Base-by-base conservation (phyloP, 257 asterid species). In the Gardenia jasminoides region DNA sequence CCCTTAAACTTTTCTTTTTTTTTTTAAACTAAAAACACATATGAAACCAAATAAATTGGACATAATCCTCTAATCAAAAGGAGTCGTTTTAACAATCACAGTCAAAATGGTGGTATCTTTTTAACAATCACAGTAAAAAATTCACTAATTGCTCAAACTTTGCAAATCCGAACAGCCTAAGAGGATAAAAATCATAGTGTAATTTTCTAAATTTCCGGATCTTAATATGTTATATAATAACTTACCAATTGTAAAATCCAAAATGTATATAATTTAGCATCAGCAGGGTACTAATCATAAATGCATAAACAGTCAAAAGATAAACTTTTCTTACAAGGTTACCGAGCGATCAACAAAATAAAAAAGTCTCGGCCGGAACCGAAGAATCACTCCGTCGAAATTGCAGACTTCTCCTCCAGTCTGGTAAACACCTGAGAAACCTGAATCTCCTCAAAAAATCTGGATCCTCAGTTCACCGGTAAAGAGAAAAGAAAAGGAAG, bases 381-480 rank as follows among this genome's bases (percentile, higher is more conserved):
- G 31, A 71, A 3, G 39, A 17, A 71, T 22, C 59, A 58, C 70
- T 13, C 28, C 64, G 10, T 20, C 28, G 11, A 56, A 56, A 20
- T 22, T 56, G 11, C 10, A 56, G 20, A 22, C 64, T 20, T 22
- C 64, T 56, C 20, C 24, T 56, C 28, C 28, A 72, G 44, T 59
- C 74, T 59, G 67, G 66, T 9, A 79, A 72, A 16, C 62, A 20
- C 56, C 78, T 36, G 65, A 12, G 46, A 39, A 46, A 73, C 30
- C 70, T 64, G 78, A 80, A 67, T 80, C 69, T 19, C 78, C 47
- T 13, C 19, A 1, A 44, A 22, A 47, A 10, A 39, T 61, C 58
- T n/a, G 78, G 61, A 59, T 61, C 30, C 50, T 71, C 77, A 79
- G 10, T 58, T 33, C 19, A 8, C 65, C 44, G 5, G 2, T 0